phyloP scores from a whole-genome alignment of 2,329 filamentous ascomycete genomes.

The Knufia fluminis region DNA sequence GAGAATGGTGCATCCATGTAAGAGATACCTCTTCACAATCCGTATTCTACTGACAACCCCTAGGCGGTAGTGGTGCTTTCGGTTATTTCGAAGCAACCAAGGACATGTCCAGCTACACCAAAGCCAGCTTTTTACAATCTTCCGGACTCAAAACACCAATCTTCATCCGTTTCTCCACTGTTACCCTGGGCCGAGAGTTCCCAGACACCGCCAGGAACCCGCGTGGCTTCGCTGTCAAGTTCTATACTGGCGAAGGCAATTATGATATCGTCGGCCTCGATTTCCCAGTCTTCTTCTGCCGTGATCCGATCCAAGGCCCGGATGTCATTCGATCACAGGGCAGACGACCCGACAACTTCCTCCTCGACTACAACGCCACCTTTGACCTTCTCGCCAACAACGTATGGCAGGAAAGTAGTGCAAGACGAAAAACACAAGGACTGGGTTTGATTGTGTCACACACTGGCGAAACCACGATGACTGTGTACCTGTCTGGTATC shows the following conservation, averaged over 20 bases:
- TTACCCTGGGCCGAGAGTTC: slow-evolving; percentile 36
- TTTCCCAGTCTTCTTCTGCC: slow-evolving; percentile 41
- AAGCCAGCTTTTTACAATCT: slow-evolving; percentile 33
- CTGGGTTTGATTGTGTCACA: no score
- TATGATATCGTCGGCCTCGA: slow-evolving; percentile 43
- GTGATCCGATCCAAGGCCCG: slow-evolving; percentile 40
- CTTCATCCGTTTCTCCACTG: slow-evolving; percentile 39
- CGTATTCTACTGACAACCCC: no score
- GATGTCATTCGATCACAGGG: slow-evolving; percentile 42
- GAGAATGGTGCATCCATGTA: slow-evolving; percentile 2
- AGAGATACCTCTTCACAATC: no score
- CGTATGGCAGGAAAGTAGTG: no score
- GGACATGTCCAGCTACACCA: slow-evolving; percentile 17
- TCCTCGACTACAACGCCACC: slow-evolving; percentile 39
- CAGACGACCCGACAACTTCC: slow-evolving; percentile 40
- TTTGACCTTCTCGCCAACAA: slow-evolving; percentile 42
- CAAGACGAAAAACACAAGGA: no score
- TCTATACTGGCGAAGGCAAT: slow-evolving; percentile 42
- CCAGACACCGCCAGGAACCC: slow-evolving; percentile 40
- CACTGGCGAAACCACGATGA: no score
- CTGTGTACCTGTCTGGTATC: no score
- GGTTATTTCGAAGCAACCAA: slow-evolving; percentile 25
- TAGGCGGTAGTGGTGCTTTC: slow-evolving; percentile 23
- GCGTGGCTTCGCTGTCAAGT: slow-evolving; percentile 43
- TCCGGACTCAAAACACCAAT: slow-evolving; percentile 36